Conservation (phyloP, 352 stramenopile species). For the Globisporangium orthogonon region DNA sequence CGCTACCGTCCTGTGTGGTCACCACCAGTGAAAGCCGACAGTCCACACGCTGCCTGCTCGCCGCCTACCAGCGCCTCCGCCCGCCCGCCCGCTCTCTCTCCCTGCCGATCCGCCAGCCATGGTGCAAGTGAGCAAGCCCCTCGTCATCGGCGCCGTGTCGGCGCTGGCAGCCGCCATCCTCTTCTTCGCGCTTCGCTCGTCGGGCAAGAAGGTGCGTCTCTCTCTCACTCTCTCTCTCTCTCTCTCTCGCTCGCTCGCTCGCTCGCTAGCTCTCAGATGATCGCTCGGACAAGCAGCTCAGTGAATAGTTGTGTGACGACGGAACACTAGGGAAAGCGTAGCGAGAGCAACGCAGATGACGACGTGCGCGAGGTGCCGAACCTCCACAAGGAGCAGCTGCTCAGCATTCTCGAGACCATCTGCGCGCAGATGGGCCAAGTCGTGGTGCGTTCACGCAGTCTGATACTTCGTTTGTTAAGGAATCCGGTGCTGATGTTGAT, state of each 20-base stretch:
- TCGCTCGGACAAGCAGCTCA: too few relatives aligned
- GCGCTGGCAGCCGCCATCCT: slow-evolving; percentile 48
- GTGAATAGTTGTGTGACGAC: background rate
- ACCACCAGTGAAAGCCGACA: slow-evolving; percentile 1
- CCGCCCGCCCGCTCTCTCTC: background rate
- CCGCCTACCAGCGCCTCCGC: background rate
- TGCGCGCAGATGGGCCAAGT: slow-evolving; percentile 87
- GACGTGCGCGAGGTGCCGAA: slow-evolving; percentile 71
- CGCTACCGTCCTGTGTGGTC: background rate
- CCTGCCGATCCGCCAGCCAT: slow-evolving; percentile 19
- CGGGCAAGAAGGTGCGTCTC: slow-evolving; percentile 22
- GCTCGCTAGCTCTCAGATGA: too few relatives aligned
- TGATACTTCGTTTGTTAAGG: too few relatives aligned
- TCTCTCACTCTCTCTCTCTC: background rate
- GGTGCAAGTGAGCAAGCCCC: slow-evolving; percentile 75
- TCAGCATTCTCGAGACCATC: slow-evolving; percentile 85
- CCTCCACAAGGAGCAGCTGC: slow-evolving; percentile 82
- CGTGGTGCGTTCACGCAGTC: slow-evolving; percentile 36
- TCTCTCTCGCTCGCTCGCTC: background rate
- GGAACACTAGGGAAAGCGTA: slow-evolving; percentile 39
- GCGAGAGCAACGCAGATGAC: slow-evolving; percentile 39
- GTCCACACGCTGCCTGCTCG: background rate
- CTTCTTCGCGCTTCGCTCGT: slow-evolving; percentile 42
- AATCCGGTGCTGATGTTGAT: background rate
- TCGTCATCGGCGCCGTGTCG: slow-evolving; percentile 70